Base-by-base conservation (phyloP, 805 yeast species). In the Spathaspora arborariae region DNA sequence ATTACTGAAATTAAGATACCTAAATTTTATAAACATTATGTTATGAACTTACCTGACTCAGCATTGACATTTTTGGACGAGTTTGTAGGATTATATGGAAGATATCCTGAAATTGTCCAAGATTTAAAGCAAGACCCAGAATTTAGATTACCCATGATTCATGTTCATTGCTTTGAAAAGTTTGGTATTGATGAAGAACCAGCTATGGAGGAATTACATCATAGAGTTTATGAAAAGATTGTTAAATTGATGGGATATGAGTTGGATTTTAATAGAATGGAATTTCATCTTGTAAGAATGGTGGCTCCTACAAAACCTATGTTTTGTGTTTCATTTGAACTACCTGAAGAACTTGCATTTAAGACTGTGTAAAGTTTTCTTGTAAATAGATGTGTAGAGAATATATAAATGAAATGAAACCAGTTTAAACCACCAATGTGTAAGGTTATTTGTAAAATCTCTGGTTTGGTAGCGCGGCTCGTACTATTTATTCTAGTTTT, bases 231-330 rank as follows among this genome's bases (percentile, higher is more conserved):
- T 49, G 75, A 79, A 18, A 59, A 70, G 22, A 64, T 72, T 1
- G 66, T 80, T 3, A 55, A 69, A 4, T 63, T 75, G 15, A 62
- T 85, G 33, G 70, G 73, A 2, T 74, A 59, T 55, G 70, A 78
- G 0, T 65, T 80, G 7, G 76, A 80, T 0, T 68, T 80, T 11
- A 73, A 72, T 3, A 60, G 68, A 0, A 65, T 86, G 34, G 58
- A 66, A 0, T 86, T 92, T 65, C 98, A 92, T 58, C 69, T 85
- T 53, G 99, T 94, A 8, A 81, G 99, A 60, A 84, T 83, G 62
- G 99, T 94, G 6, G 92, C 99, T 1, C 99, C 99, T 3, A 88
- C 97, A 5, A 94, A 94, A 60, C 92, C 92, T 27, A 94, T 94
- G 99, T 91, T 80, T 62, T 89, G 97, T 66, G 86, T 89, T 3